phyloP scores from a whole-genome alignment of 768 basidiomycete species.

The Cystobasidiopsis lactophilus region DNA sequence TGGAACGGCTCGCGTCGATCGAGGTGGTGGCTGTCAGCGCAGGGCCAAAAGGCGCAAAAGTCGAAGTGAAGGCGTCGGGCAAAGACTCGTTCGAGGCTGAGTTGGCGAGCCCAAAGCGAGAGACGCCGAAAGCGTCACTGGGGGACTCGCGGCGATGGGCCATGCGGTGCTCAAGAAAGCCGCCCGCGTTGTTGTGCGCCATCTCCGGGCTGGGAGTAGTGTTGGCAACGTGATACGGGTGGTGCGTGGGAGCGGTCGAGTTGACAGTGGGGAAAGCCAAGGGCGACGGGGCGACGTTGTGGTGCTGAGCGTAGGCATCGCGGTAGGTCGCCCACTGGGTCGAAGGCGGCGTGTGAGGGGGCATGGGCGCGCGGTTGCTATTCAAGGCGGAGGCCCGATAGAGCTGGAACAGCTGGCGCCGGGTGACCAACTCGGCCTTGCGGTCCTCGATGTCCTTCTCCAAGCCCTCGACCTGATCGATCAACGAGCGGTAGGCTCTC shows the following conservation, averaged over 20 bases:
- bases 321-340: neutral
- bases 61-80: conserved; percentile 9
- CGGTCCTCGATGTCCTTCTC: conserved; percentile 16
- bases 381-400: too few species aligned
- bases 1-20: neutral
- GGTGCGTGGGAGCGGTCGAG: neutral
- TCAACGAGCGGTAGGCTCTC: conserved; percentile 31
- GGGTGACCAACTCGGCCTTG: conserved; percentile 10
- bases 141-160: conserved; percentile 8
- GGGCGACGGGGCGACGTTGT: neutral
- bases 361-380: too few species aligned
- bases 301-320: neutral
- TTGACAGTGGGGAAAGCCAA: neutral
- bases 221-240: neutral
- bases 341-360: too few species aligned
- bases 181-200: neutral
- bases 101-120: conserved; percentile 6
- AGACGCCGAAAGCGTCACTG: neutral
- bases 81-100: conserved; percentile 1
- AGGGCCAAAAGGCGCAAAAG: conserved; percentile 8
- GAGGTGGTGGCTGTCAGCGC: neutral
- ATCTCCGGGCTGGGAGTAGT: neutral
- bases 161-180: conserved; percentile 17
- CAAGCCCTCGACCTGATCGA: conserved; percentile 4
- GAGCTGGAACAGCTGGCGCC: neutral